Conservation (phyloP, 1,284 basidiomycete genomes). For the Marasmius tenuissimus region DNA sequence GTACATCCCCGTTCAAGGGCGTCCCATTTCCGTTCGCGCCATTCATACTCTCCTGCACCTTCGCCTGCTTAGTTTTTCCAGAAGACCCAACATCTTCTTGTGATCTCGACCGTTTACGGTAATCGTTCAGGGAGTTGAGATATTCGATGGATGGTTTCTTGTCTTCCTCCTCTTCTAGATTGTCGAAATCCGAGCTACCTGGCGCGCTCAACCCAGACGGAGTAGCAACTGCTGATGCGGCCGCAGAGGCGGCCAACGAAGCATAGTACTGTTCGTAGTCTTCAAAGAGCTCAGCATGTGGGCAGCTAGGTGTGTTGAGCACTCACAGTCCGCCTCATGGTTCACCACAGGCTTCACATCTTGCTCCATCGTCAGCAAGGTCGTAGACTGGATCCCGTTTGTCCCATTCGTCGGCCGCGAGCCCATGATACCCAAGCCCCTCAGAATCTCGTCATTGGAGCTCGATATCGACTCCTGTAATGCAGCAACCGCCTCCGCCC, state of each 20-base stretch:
- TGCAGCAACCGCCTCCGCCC: constrained; percentile 37
- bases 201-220: constrained; percentile 48
- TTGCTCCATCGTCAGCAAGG: constrained; percentile 33
- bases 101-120: constrained; percentile 70
- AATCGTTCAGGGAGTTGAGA: constrained; percentile 65
- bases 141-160: constrained; percentile 63
- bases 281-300: constrained; percentile 24
- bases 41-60: constrained; percentile 29
- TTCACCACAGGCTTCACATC: constrained; percentile 60
- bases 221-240: constrained; percentile 56
- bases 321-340: constrained; percentile 65
- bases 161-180: constrained; percentile 54
- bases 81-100: constrained; percentile 50
- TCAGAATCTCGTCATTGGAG: constrained; percentile 69
- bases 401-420: constrained; percentile 21
- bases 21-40: constrained; percentile 19
- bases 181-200: constrained; percentile 46
- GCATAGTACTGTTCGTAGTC: constrained; percentile 82
- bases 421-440: constrained; percentile 58
- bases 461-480: constrained; percentile 26
- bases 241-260: constrained; percentile 62
- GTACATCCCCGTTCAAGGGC: constrained; percentile 9
- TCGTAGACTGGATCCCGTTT: constrained; percentile 20
- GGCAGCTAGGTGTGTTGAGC: background rate
- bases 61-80: constrained; percentile 45